Evolutionary conservation across 75 land plant genomes (phyloP), one percentile per base, ranked within the genome.

Genomic region (Selaginella tamariscina): DNA sequence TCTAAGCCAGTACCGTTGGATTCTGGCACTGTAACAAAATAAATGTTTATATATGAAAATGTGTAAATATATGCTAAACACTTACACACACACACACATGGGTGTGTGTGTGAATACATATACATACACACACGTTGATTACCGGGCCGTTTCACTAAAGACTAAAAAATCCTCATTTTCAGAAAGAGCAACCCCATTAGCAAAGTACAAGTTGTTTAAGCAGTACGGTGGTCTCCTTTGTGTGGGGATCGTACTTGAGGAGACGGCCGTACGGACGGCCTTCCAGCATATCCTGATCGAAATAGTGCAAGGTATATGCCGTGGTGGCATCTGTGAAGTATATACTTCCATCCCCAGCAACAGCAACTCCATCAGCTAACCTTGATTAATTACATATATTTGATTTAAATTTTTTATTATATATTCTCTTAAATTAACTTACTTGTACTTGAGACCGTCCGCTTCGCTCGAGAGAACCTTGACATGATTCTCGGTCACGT

Each of bases 121-220:
- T n/a, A n/a, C n/a, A n/a, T n/a, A n/a, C n/a, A n/a, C n/a, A n/a
- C n/a, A n/a, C n/a, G n/a, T n/a, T 15, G 15, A 71, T 69, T 79
- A 88, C 89, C 72, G 83, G 72, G 76, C 76, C 2, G 85, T 74
- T 68, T 84, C 85, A 64, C 81, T 68, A 9, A 82, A 79, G 68
- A 90, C 65, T 18, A 94, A 72, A 72, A 80, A 90, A 0, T 88
- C 83, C 1, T 74, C 76, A 55, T 94, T 95, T 77, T 87, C 85
- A 69, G 91, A 83, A 0, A 87, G 70, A 26, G 83, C 86, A 0
- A 87, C 84, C 31, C 90, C 90, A 80, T 87, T 87, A 49, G 90
- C 78, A 56, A 87, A 87, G 56, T 76, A 78, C 72, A 87, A 68
- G 20, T 84, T 84, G n/a, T 0, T 71, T 68, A n/a, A 87, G 65